Percentiles rank a stretch among this genome's conserved stretches.
phyloP scores from a whole-genome alignment of 2,329 filamentous ascomycete genomes.

The Calonectria hongkongensis region DNA sequence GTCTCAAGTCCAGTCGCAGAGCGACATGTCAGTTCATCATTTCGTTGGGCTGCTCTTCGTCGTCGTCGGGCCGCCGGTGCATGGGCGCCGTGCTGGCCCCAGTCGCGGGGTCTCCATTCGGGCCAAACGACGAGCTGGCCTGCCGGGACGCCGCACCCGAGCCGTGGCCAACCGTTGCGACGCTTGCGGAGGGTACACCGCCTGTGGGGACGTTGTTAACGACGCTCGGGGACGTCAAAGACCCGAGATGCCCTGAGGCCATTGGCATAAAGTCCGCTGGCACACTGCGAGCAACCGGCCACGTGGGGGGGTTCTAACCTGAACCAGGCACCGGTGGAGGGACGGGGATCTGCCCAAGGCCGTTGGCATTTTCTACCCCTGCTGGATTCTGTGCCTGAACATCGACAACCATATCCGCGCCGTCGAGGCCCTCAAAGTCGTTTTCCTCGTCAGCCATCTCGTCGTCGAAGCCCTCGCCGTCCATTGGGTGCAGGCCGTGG shows the following conservation, averaged over 20 bases:
- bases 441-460: slow-evolving; percentile 68
- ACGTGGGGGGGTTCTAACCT: slow-evolving; percentile 51
- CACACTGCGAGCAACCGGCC: slow-evolving; percentile 42
- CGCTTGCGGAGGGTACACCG: slow-evolving; percentile 53
- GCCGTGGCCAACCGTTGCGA: slow-evolving; percentile 54
- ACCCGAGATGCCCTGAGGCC: slow-evolving; percentile 45
- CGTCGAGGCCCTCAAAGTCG: slow-evolving; percentile 64
- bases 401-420: slow-evolving; percentile 62
- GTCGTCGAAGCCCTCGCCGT: slow-evolving; percentile 63
- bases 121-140: slow-evolving; percentile 45
- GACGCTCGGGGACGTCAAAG: slow-evolving; percentile 53
- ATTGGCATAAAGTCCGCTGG: slow-evolving; percentile 45
- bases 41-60: slow-evolving; percentile 46
- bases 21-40: slow-evolving; percentile 47
- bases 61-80: slow-evolving; percentile 53
- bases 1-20: slow-evolving; percentile 41
- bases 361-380: slow-evolving; percentile 41
- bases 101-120: slow-evolving; percentile 51
- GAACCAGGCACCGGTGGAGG: slow-evolving; percentile 54
- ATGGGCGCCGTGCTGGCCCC: slow-evolving; percentile 63
- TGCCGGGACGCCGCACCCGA: slow-evolving; percentile 41
- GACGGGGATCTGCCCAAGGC: slow-evolving; percentile 53
- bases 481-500: slow-evolving; percentile 41
- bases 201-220: slow-evolving; percentile 55
- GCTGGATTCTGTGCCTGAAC: slow-evolving; percentile 54